These are phyloP conservation scores for Neopestalotiopsis clavispora DNA, from an alignment of 2,329 filamentous ascomycete genomes.

Conservation along the genomic window DNA sequence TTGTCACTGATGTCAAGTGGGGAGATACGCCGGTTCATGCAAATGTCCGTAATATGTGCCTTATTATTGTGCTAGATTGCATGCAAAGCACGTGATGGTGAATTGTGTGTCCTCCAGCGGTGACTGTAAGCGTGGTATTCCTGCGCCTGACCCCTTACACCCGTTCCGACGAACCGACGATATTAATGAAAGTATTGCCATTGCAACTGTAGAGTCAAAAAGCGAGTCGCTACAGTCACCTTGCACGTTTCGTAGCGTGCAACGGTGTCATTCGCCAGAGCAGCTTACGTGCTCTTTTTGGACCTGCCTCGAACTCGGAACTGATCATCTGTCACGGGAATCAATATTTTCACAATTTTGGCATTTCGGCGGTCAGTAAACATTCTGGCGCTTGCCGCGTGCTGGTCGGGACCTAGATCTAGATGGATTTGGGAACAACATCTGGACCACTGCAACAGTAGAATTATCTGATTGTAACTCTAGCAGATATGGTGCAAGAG, in stretches of 20 bases:
- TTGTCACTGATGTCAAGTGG: too few relatives aligned
- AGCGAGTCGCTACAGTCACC: neutral
- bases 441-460: neutral
- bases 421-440: neutral
- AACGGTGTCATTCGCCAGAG: neutral
- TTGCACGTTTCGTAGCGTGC: neutral
- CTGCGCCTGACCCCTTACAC: neutral
- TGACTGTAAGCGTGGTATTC: neutral
- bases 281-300: neutral
- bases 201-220: neutral
- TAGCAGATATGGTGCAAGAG: neutral
- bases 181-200: neutral
- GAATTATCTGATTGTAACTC: neutral
- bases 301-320: neutral
- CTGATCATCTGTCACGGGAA: too few relatives aligned
- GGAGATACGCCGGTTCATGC: too few relatives aligned
- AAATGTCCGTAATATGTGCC: neutral
- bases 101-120: neutral
- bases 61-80: neutral
- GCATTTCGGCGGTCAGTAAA: neutral
- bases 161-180: neutral
- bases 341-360: too few relatives aligned
- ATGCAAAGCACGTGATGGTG: neutral
- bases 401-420: neutral
- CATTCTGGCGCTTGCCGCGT: neutral